Percentiles rank a stretch among this genome's conserved stretches.
Evolutionary conservation across 805 yeast species (phyloP).

Genomic region (Komagataella populi): DNA sequence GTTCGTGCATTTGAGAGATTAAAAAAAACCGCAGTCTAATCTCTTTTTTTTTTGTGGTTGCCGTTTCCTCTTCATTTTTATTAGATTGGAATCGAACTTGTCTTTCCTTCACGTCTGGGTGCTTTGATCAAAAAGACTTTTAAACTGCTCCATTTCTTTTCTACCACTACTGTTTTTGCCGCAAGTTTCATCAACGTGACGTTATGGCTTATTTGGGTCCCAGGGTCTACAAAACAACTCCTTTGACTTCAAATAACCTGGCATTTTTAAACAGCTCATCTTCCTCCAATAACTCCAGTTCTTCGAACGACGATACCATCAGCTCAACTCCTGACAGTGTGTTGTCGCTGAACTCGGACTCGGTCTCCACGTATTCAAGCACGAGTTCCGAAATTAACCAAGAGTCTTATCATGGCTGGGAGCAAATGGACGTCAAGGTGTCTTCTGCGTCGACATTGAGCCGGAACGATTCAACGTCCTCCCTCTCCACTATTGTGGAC

Average conservation of each 20-base stretch:
- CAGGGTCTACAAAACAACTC: conserved; percentile 20
- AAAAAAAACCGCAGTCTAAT: neutral
- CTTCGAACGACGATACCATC: conserved; percentile 5
- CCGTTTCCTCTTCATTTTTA: neutral
- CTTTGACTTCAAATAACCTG: conserved; percentile 17
- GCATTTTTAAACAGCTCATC: conserved; percentile 13
- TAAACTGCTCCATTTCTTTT: neutral
- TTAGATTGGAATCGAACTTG: neutral
- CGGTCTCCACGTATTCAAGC: conserved; percentile 14
- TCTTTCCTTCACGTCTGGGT: neutral
- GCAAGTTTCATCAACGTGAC: neutral
- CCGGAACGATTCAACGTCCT: neutral
- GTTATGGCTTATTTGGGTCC: conserved; percentile 22
- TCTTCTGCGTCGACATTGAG: neutral
- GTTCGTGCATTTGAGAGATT: neutral
- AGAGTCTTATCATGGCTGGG: neutral
- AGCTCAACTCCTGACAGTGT: neutral
- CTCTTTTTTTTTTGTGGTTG: neutral
- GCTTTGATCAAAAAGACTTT: neutral
- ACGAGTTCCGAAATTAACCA: conserved; percentile 2
- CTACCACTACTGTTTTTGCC: neutral
- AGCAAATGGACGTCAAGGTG: neutral
- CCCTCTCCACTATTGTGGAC: conserved; percentile 1
- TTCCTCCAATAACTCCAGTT: conserved; percentile 7
- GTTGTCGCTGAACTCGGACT: conserved; percentile 4